Evolutionary conservation across 2,329 filamentous ascomycete genomes (phyloP), one percentile per base, ranked within the genome.

Genomic region (Fonsecaea erecta): DNA sequence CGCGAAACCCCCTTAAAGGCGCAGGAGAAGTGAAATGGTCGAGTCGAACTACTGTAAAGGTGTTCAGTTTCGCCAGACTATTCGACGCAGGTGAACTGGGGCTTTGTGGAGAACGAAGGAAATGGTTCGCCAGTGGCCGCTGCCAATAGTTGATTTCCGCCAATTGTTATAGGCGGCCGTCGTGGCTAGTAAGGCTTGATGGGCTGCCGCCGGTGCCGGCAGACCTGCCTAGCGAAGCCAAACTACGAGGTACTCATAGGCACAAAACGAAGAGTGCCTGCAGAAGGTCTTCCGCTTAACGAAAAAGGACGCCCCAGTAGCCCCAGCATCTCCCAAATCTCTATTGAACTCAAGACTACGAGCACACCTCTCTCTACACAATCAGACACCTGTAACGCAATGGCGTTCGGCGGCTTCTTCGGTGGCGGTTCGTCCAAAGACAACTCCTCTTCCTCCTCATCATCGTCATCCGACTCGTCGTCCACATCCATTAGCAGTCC

Each of bases 361-460:
- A 6, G 18, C 7, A 58, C 32, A 34, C 18, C 18, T 32, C 51
- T 14, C 24, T 30, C 6, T 53, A 26, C 53, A 52, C 30, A 57
- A 28, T 40, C 54, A 52, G n/a, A 60, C 24, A 35, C n/a, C 51
- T 2, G 52, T 40, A 63, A 55, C 63, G 68, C 43, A 26, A 72
- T 72, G 70, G 62, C 68, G 12, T 71, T 71, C 68, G 78, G 79
- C 70, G 77, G 78, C 61, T 76, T 77, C 60, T 72, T 74, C 68
- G 71, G 71, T 58, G 72, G 75, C 60, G 63, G 66, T 62, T 66
- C 74, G 59, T 70, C 73, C 34, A 57, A 70, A 68, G 56, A 67
- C 46, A 65, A 71, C 71, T 69, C 71, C 60, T 52, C 37, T 40
- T 40, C 37, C 1, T 40, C 43, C 34, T 64, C 64, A 24, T 57